Base-by-base conservation (phyloP, 352 stramenopile species). In the Phytophthora fragariaefolia region DNA sequence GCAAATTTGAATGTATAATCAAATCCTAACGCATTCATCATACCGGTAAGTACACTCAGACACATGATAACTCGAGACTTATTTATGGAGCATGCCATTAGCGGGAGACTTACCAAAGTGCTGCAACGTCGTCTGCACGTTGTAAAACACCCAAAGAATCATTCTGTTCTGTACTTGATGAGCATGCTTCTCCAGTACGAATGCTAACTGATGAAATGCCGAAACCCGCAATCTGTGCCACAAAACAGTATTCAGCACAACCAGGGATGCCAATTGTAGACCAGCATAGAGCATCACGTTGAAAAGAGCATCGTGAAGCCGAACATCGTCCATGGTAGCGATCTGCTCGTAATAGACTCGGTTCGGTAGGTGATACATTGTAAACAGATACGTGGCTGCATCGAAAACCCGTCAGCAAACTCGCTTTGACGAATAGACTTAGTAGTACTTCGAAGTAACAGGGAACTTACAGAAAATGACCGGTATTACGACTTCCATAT, bases 311-410 rank as follows among this genome's bases (percentile, higher is more conserved):
- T 32, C 30, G 30, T 12, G 50, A 18, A 57, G 12, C 24, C 23
- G 50, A 24, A 12, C 13, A 6, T 45, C 22, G 20, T 59, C 42
- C 34, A 57, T 57, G 47, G 12, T 46, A 13, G 34, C 48, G 15
- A 54, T 66, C 23, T 49, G 24, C n/a, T 47, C 27, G 8, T 45
- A 45, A 20, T 24, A 62, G 1, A 30, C 26, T 6, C 30, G 45
- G 42, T 62, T 62, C n/a, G 32, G 49, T 10, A 58, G 51, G 26
- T 58, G 51, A 4, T 57, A 46, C 30, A 46, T 57, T 22, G 13
- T 48, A 22, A 58, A 46, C 51, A 58, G 34, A 36, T 58, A 58
- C 22, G 32, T 22, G 20, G 51, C 51, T 58, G 32, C 12, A 20
- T 30, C 27, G n/a, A 13, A 10, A 45, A 45, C 5, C 12, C 24